Evolutionary conservation across 1,284 basidiomycete genomes (phyloP).

Genomic region (Schizophyllum commune): DNA sequence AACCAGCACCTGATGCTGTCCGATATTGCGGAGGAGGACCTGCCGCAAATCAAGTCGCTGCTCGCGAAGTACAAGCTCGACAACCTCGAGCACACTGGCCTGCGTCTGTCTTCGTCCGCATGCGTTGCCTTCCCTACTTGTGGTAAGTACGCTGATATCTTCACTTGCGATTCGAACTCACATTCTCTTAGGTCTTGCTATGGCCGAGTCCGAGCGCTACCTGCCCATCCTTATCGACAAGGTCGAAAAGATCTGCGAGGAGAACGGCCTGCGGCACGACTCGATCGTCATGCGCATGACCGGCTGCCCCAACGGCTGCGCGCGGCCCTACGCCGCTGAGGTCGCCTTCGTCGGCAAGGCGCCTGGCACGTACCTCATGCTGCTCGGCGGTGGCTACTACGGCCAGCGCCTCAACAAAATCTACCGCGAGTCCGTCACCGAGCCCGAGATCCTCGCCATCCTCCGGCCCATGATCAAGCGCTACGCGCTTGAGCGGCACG

Average conservation of each 20-base stretch:
- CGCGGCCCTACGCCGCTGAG: slow-evolving; percentile 93
- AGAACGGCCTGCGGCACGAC: slow-evolving; percentile 87
- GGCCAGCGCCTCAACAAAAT: slow-evolving; percentile 94
- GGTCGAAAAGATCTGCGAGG: slow-evolving; percentile 92
- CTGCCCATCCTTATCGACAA: slow-evolving; percentile 93
- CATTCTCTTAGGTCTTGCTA: slow-evolving; percentile 61
- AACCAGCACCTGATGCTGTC: slow-evolving; percentile 95
- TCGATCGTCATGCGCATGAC: slow-evolving; percentile 98
- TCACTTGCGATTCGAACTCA: background rate
- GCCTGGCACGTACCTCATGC: slow-evolving; percentile 89
- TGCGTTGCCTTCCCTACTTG: slow-evolving; percentile 99
- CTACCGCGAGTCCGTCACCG: slow-evolving; percentile 86
- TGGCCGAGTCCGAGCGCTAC: slow-evolving; percentile 94
- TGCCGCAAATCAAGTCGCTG: slow-evolving; percentile 73
- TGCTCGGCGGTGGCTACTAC: slow-evolving; percentile 91
- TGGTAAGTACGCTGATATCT: slow-evolving; percentile 32
- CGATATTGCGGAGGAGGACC: slow-evolving; percentile 69
- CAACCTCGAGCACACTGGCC: slow-evolving; percentile 73
- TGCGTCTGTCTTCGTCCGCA: slow-evolving; percentile 84
- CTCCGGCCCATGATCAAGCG: slow-evolving; percentile 89
- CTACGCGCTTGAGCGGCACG: slow-evolving; percentile 82
- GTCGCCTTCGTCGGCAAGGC: slow-evolving; percentile 97
- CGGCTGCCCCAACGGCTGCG: slow-evolving; percentile 91
- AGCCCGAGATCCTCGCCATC: slow-evolving; percentile 90
- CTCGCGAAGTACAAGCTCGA: slow-evolving; percentile 89